Evolutionary conservation across 1,139 yeast genomes (phyloP), one percentile per base, ranked within the genome.

Genomic region (Yamadazyma oceani): DNA sequence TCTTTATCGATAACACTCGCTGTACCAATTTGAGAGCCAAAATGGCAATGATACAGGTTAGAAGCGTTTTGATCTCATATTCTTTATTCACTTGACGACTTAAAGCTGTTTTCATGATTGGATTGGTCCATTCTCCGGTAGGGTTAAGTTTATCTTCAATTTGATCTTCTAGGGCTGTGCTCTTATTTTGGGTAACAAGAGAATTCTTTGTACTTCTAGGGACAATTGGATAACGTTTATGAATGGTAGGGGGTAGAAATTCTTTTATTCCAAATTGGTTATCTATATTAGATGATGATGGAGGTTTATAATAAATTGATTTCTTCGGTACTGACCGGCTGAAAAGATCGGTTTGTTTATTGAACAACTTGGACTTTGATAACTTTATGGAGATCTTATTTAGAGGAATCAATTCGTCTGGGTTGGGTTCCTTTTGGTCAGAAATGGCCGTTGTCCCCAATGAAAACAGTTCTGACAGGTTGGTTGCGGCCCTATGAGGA

Each of bases 71-170:
- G 29, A 61, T 47, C 28, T 60, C 57, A 5, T 43, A 36, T 37
- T 65, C 69, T 35, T 56, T 54, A 46, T 66, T 62, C 3, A 58
- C 50, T 46, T 69, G 75, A 25, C 75, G 48, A 4, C 48, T 26
- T 35, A 71, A 52, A 0, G 76, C 76, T 36, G 56, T 57, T 35
- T 50, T 48, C 47, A 70, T 58, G 19, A 66, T 57, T 2, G 75
- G 75, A 42, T 60, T 67, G 17, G 53, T 51, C 75, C 75, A 70
- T n/a, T 58, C 62, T 1, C 74, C 75, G 1, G 64, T 54, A 1
- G 72, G 69, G 1, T 44, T 45, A 4, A 8, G 8, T 19, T 39
- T 46, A 13, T 44, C 46, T 13, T 47, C 47, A 12, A 34, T 34
- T 26, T 43, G 49, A 25, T 41, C 38, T 2, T 38, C 42, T 19